Conservation (phyloP, 768 basidiomycete species). For the Sarcodon aspratus region DNA sequence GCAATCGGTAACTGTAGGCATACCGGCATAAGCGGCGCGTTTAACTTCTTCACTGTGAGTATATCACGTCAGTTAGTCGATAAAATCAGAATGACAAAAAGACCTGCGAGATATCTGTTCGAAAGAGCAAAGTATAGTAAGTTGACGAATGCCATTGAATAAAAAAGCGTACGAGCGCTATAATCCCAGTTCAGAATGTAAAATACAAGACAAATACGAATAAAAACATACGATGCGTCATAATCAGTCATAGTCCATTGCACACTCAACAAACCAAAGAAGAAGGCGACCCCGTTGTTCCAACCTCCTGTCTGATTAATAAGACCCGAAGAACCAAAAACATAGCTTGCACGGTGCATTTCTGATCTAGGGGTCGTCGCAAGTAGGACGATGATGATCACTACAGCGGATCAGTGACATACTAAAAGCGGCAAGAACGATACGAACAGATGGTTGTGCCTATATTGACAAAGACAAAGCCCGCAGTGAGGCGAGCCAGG, state of each 20-base stretch:
- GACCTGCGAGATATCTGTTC: constrained; percentile 57
- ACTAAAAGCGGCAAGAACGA: not conserved
- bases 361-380: constrained; percentile 60
- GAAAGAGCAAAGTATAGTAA: not conserved
- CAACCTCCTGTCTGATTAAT: constrained; percentile 74
- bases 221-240: not conserved
- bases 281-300: constrained; percentile 70
- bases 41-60: constrained; percentile 60
- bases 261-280: constrained; percentile 77
- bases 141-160: not conserved
- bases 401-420: constrained; percentile 19
- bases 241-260: constrained; percentile 59
- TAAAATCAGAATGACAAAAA: not conserved
- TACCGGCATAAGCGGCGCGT: constrained; percentile 69
- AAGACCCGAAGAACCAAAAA: constrained; percentile 67
- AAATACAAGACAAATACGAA: not conserved
- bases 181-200: too few species aligned
- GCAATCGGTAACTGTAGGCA: constrained; percentile 5
- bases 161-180: not conserved
- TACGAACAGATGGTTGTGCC: constrained; percentile 58
- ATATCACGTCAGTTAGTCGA: not conserved
- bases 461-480: constrained; percentile 82
- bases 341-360: constrained; percentile 74
- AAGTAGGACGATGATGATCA: constrained; percentile 78
- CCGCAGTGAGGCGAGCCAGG: constrained; percentile 61